These are phyloP conservation scores for Phytophthora quininea DNA, from an alignment of 352 stramenopile species.

Conservation along the genomic window DNA sequence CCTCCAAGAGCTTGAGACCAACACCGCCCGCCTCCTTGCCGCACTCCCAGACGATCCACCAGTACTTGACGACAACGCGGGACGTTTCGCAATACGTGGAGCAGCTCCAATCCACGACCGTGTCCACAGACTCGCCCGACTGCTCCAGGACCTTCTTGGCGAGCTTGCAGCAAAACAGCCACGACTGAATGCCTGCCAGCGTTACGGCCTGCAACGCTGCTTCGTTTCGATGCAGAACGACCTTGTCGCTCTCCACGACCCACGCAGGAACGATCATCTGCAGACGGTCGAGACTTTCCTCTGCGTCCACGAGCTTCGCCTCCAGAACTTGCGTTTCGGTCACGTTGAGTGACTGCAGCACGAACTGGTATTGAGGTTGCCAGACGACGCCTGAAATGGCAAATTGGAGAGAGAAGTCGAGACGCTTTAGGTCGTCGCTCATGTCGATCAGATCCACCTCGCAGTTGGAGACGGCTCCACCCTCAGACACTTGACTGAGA, in stretches of 20 bases:
- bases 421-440: slow-evolving; percentile 28
- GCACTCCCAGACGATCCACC: slow-evolving; percentile 2
- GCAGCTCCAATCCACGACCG: slow-evolving; percentile 7
- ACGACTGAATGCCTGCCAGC: slow-evolving; percentile 22
- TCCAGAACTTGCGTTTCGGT: slow-evolving; percentile 34
- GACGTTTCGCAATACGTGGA: neutral
- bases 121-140: slow-evolving; percentile 7
- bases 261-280: slow-evolving; percentile 32
- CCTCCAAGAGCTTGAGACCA: slow-evolving; percentile 13
- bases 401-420: slow-evolving; percentile 32
- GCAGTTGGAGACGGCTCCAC: slow-evolving; percentile 9
- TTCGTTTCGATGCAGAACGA: slow-evolving; percentile 3
- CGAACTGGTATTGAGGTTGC: slow-evolving; percentile 38
- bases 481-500: slow-evolving; percentile 7
- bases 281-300: slow-evolving; percentile 29
- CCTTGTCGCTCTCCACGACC: slow-evolving; percentile 10
- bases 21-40: slow-evolving; percentile 5
- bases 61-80: slow-evolving; percentile 15
- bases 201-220: slow-evolving; percentile 18
- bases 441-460: slow-evolving; percentile 33
- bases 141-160: slow-evolving; percentile 17
- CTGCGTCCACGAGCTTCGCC: slow-evolving; percentile 30
- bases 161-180: slow-evolving; percentile 24
- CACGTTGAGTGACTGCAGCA: slow-evolving; percentile 32
- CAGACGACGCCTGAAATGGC: slow-evolving; percentile 30